Base-by-base conservation (phyloP, 805 yeast species). In the Kodamaea nitidulidarum region DNA sequence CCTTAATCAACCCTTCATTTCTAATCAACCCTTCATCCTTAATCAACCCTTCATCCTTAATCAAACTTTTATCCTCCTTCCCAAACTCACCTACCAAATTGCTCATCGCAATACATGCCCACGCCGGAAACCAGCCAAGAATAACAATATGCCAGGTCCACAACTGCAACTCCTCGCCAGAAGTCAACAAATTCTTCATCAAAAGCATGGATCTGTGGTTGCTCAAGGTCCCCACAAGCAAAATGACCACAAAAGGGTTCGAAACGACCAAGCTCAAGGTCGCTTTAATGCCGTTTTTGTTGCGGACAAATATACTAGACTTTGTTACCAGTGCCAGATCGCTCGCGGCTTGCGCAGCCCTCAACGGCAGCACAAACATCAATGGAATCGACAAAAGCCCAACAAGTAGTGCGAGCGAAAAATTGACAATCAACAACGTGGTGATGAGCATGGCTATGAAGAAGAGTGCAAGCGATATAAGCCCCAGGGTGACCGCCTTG, bases 91-190 rank as follows among this genome's bases (percentile, higher is more conserved):
- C 71, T 37, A 61, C 47, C 4, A 53, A 45, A 40, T 56, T 56
- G 29, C 56, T 51, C 11, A 58, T 29, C 0, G 59, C 61, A 17
- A 66, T 52, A 9, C 56, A 41, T 1, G 79, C 32, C 98, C 98
- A 91, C 4, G 80, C 72, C 3, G 97, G 95, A 27, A 81, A 57
- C 95, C 96, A 88, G 0, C 88, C 85, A 30, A 81, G 63, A 29
- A 79, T 67, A 2, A 88, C 55, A 16, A 85, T 74, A 41, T 77
- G 72, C 90, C 95, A 88, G 0, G 95, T 84, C 91, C 95, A 88
- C 43, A 84, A 81, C 40, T 83, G 84, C 41, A 85, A 61, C 27
- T 80, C 76, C 17, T 66, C 54, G 83, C 90, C 86, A 3, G 87
- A 78, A 18, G 75, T 67, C 8, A 81, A 56, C 11, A 88, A 63